Evolutionary conservation across 2,329 filamentous ascomycete genomes (phyloP).

Genomic region (Monosporascus sp.): DNA sequence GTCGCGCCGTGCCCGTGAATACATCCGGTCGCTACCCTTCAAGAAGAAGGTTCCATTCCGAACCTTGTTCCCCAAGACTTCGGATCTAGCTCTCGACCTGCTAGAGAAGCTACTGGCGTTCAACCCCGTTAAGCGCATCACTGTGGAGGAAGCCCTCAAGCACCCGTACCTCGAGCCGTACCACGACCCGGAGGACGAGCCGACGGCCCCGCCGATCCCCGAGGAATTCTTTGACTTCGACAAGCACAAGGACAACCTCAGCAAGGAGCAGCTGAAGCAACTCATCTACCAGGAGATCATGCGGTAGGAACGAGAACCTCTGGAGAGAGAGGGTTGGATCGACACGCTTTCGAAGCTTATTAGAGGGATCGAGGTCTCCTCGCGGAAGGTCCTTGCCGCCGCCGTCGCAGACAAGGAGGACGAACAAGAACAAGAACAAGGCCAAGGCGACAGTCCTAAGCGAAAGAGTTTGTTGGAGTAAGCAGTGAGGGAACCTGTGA

Average conservation of each 20-base stretch:
- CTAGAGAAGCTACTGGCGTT: slow-evolving; percentile 95
- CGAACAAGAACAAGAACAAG: not conserved
- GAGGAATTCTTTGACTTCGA: slow-evolving; percentile 99
- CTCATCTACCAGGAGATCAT: slow-evolving; percentile 98
- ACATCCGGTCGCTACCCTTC: slow-evolving; percentile 95
- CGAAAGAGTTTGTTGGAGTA: not conserved
- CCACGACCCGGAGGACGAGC: slow-evolving; percentile 97
- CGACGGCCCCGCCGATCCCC: slow-evolving; percentile 90
- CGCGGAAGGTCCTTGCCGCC: not conserved
- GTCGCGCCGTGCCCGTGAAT: slow-evolving; percentile 91
- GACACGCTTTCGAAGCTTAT: not conserved
- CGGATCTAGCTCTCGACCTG: slow-evolving; percentile 88
- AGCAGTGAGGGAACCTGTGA: not conserved
- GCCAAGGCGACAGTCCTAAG: not conserved
- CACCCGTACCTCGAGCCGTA: slow-evolving; percentile 98
- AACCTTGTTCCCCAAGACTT: slow-evolving; percentile 97
- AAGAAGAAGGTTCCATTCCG: slow-evolving; percentile 99
- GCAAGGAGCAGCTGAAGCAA: slow-evolving; percentile 96
- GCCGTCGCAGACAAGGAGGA: not conserved
- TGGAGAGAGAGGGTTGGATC: not conserved
- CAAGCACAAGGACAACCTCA: slow-evolving; percentile 98
- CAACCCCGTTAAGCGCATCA: slow-evolving; percentile 98
- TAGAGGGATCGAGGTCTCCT: not conserved
- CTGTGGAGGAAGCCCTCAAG: slow-evolving; percentile 92
- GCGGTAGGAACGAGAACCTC: slow-evolving; percentile 36